phyloP scores from a whole-genome alignment of 2,329 filamentous ascomycete species.

The Penicillium palitans region DNA sequence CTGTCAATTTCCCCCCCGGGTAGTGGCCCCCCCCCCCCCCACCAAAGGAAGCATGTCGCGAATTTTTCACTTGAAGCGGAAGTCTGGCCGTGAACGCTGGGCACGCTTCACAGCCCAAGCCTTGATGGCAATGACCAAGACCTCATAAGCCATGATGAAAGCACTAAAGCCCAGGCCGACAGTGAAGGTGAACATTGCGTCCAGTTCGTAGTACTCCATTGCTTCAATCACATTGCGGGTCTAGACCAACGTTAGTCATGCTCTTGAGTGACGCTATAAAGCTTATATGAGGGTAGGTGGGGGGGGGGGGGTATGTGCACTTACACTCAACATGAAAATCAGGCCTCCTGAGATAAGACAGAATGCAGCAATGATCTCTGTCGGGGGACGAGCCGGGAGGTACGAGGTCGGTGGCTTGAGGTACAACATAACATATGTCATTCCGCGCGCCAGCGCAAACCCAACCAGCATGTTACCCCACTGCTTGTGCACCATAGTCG shows the following conservation, averaged over 20 bases:
- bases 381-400: constrained; percentile 80
- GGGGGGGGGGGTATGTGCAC: constrained; percentile 36
- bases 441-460: constrained; percentile 72
- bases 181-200: constrained; percentile 93
- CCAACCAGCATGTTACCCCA: constrained; percentile 86
- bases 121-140: constrained; percentile 77
- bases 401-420: constrained; percentile 77
- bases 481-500: constrained; percentile 88
- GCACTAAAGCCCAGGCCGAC: constrained; percentile 80
- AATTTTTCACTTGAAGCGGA: constrained; percentile 31
- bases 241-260: constrained; percentile 44
- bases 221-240: constrained; percentile 72
- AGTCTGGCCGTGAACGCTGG: constrained; percentile 31
- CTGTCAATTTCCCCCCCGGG: too few relatives aligned
- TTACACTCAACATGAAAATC: constrained; percentile 87
- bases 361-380: constrained; percentile 83
- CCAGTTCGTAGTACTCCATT: constrained; percentile 74
- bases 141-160: constrained; percentile 81
- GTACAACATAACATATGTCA: constrained; percentile 79
- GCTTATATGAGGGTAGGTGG: background rate
- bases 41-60: constrained; percentile 13
- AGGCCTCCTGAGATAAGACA: constrained; percentile 83
- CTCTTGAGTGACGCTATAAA: background rate
- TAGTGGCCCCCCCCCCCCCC: too few relatives aligned
- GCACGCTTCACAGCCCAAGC: constrained; percentile 70